Percentiles rank a stretch among this genome's conserved stretches.
Evolutionary conservation across 306 rosid genomes (phyloP).

Genomic region (Gillenia trifoliata): DNA sequence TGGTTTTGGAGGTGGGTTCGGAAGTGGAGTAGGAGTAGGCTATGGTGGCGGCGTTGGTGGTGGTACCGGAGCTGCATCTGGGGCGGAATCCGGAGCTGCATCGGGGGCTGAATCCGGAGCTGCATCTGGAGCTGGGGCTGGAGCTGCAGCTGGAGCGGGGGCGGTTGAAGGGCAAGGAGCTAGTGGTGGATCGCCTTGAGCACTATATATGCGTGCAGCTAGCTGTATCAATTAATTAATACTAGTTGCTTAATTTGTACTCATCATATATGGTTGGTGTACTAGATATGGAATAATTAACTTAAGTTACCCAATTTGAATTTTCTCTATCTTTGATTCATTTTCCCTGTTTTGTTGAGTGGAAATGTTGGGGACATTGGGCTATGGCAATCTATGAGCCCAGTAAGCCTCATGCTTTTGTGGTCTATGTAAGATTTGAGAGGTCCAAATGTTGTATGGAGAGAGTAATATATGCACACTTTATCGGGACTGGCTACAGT

Average conservation of each 20-base stretch:
- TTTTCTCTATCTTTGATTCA: background rate
- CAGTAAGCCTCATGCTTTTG: no score
- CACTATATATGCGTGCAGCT: background rate
- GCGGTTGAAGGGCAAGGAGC: background rate
- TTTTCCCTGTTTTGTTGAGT: background rate
- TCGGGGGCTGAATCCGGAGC: background rate
- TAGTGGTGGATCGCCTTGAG: slow-evolving; percentile 1
- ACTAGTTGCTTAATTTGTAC: background rate
- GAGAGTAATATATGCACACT: no score
- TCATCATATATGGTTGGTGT: background rate
- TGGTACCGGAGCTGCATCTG: background rate
- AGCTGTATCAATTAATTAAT: no score
- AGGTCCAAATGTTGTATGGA: no score
- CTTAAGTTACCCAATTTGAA: background rate
- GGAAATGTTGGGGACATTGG: no score
- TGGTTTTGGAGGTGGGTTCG: background rate
- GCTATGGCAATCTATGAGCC: no score
- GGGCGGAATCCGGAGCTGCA: background rate
- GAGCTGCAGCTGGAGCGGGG: background rate
- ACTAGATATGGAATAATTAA: background rate
- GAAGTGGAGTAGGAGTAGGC: background rate
- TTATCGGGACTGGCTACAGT: no score
- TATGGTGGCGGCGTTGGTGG: background rate
- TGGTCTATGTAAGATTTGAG: no score
- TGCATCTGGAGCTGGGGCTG: background rate